phyloP scores from a whole-genome alignment of 352 stramenopile species.

The Pythium phragmitis region DNA sequence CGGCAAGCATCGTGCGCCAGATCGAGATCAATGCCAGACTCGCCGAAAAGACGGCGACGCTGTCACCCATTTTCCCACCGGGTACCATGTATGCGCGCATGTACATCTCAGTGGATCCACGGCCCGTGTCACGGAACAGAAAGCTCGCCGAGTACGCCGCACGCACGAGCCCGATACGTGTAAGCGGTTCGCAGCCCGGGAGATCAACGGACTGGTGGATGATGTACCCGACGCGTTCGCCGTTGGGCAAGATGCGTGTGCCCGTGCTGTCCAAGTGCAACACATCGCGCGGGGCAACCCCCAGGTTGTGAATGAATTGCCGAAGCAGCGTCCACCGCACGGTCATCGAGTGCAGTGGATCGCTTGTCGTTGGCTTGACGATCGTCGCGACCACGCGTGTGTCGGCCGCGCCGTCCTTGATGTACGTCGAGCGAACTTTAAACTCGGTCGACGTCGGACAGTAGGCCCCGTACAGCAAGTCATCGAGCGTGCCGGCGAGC shows the following conservation, averaged over 20 bases:
- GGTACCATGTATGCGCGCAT: slow-evolving; percentile 45
- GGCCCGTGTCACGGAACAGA: slow-evolving; percentile 20
- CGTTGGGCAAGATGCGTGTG: not conserved
- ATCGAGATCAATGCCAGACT: slow-evolving; percentile 9
- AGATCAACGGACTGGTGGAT: slow-evolving; percentile 18
- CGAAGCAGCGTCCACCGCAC: slow-evolving; percentile 28
- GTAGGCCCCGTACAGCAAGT: slow-evolving; percentile 49
- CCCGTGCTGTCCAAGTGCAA: slow-evolving; percentile 20
- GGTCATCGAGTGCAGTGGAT: slow-evolving; percentile 23
- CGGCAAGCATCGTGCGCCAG: slow-evolving; percentile 8
- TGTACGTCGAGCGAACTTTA: slow-evolving; percentile 40
- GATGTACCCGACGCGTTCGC: slow-evolving; percentile 18
- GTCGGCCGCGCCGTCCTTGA: slow-evolving; percentile 37
- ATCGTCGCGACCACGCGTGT: slow-evolving; percentile 41
- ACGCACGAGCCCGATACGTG: slow-evolving; percentile 33
- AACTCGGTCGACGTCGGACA: slow-evolving; percentile 40
- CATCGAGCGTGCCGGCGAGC: slow-evolving; percentile 46
- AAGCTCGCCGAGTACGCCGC: slow-evolving; percentile 39
- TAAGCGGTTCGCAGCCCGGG: slow-evolving; percentile 10
- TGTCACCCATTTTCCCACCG: slow-evolving; percentile 20
- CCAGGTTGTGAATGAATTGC: slow-evolving; percentile 14
- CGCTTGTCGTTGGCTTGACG: slow-evolving; percentile 29
- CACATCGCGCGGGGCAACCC: slow-evolving; percentile 12
- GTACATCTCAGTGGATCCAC: slow-evolving; percentile 15
- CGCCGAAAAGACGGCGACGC: slow-evolving; percentile 7